Evolutionary conservation across 345 rosid species (phyloP).

Genomic region (Clausena lansium): DNA sequence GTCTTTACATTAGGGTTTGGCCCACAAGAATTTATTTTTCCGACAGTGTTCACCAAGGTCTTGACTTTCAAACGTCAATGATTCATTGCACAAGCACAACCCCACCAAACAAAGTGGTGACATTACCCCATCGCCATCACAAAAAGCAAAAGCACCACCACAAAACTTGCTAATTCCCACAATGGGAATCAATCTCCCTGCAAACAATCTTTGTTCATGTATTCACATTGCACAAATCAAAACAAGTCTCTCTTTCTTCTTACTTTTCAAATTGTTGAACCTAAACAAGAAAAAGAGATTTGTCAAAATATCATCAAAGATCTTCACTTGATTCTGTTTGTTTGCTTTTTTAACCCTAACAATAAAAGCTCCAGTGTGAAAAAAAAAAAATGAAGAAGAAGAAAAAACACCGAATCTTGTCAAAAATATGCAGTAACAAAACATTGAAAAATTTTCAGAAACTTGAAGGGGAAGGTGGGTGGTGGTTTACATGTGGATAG

Average conservation of each 20-base stretch:
- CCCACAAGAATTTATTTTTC: not conserved
- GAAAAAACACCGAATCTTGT: too few species aligned
- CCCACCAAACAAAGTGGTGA: not conserved
- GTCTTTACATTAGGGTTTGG: not conserved
- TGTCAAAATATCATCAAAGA: not conserved
- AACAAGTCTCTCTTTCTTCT: not conserved
- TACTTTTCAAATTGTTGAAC: not conserved
- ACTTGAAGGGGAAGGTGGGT: constrained; percentile 22
- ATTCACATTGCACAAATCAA: constrained; percentile 15
- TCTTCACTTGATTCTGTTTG: not conserved
- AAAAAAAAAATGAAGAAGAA: not conserved
- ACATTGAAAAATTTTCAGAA: constrained; percentile 16
- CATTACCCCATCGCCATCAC: constrained; percentile 1
- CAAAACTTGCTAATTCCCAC: constrained; percentile 23
- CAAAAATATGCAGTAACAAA: constrained; percentile 2
- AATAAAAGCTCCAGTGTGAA: not conserved
- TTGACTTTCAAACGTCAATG: not conserved
- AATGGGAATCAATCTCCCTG: not conserved
- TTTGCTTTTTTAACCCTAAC: not conserved
- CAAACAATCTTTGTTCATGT: constrained; percentile 10
- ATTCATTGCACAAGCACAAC: constrained; percentile 5
- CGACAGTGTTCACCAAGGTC: not conserved
- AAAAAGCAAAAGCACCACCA: constrained; percentile 13
- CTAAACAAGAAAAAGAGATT: not conserved
- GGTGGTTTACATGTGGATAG: constrained; percentile 2